Conservation (phyloP, 768 basidiomycete genomes). For the Suillus cothurnatus region DNA sequence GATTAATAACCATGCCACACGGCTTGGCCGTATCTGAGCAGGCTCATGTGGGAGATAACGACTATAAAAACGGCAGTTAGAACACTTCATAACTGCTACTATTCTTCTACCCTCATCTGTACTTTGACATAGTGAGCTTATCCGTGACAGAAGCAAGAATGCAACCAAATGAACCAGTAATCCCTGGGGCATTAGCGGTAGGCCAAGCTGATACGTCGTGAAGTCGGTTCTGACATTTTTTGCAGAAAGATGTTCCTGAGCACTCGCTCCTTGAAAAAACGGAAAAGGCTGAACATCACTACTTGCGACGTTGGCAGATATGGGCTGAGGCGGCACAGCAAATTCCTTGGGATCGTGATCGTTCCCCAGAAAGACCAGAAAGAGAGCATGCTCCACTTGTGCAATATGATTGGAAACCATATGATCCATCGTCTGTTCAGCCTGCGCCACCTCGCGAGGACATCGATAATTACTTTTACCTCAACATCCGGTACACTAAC, state of each 20-base stretch:
- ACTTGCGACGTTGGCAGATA: conserved; percentile 10
- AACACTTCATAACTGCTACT: neutral
- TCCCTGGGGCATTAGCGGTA: conserved; percentile 5
- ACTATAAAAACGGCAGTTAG: conserved; percentile 1
- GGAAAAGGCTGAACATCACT: conserved; percentile 11
- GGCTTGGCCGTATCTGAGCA: conserved; percentile 1
- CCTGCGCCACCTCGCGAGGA: conserved; percentile 16
- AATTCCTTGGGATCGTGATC: too few relatives aligned
- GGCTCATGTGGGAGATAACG: neutral
- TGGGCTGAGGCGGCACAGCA: neutral
- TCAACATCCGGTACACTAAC: conserved; percentile 14
- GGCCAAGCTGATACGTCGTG: neutral
- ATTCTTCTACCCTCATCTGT: neutral
- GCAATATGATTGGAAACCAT: conserved; percentile 18
- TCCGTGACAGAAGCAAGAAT: neutral
- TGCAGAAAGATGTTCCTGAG: neutral
- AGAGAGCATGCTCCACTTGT: neutral
- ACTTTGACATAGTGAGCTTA: neutral
- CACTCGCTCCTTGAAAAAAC: neutral
- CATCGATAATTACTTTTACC: conserved; percentile 22
- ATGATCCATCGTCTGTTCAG: conserved; percentile 17
- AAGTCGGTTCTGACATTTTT: neutral
- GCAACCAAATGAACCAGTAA: neutral
- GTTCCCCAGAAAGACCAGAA: too few relatives aligned
- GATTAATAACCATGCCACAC: neutral